Conservation (phyloP, 495 filamentous ascomycete species). For the Saxophila tyrrhenica region DNA sequence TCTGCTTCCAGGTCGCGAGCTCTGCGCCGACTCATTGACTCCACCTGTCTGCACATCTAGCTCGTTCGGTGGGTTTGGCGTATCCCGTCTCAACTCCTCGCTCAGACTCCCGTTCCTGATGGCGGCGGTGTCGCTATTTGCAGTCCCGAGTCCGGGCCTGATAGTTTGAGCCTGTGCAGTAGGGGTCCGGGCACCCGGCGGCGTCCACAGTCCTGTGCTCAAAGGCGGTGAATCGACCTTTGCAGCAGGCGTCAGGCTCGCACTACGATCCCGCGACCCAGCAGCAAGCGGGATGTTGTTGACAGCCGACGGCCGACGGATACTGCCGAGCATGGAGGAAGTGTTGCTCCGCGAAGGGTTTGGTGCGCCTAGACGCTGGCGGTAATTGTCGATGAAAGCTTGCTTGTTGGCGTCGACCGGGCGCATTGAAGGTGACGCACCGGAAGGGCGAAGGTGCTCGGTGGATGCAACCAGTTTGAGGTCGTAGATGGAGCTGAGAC, state of each 20-base stretch:
- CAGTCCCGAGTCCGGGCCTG: too few relatives aligned
- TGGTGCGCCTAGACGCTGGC: not conserved
- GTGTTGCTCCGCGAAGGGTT: constrained; percentile 7
- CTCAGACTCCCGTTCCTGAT: too few relatives aligned
- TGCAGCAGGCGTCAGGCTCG: not conserved
- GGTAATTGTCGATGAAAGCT: not conserved
- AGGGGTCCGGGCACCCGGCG: constrained; percentile 12
- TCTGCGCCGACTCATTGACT: not conserved
- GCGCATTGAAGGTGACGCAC: constrained; percentile 4
- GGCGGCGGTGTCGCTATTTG: too few relatives aligned
- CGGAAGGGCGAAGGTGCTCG: constrained; percentile 60
- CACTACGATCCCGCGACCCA: not conserved
- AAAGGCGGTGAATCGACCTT: constrained; percentile 1
- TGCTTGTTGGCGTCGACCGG: constrained; percentile 3
- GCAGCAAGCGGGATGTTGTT: not conserved
- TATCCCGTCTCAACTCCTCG: too few relatives aligned
- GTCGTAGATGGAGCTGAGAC: constrained; percentile 54
- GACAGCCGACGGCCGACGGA: constrained; percentile 23
- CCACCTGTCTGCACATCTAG: not conserved
- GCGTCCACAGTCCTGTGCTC: constrained; percentile 11
- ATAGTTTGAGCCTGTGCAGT: not conserved
- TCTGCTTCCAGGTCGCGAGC: not conserved
- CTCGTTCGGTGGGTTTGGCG: too few relatives aligned
- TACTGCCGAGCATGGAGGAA: constrained; percentile 23
- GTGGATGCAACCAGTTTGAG: constrained; percentile 65